phyloP scores from a whole-genome alignment of 306 rosid genomes.

The Dalbergia cochinchinensis region DNA sequence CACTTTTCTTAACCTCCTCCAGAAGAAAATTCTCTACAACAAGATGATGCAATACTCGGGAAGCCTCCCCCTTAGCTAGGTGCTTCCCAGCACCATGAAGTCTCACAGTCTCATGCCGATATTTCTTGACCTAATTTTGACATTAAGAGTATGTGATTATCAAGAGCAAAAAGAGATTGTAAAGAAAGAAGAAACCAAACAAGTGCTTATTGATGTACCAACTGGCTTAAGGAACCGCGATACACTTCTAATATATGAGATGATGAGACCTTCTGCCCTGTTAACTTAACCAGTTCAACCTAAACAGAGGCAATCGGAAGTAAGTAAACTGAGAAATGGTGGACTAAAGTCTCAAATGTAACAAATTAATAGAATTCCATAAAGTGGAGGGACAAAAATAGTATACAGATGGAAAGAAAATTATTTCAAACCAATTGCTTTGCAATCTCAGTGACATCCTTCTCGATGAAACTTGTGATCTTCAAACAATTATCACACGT shows the following conservation, averaged over 20 bases:
- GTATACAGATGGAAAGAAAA: conserved; percentile 31
- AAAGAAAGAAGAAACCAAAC: conserved; percentile 19
- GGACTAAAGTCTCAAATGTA: conserved; percentile 26
- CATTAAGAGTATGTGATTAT: conserved; percentile 25
- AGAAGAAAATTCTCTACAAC: conserved; percentile 76
- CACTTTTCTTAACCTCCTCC: conserved; percentile 96
- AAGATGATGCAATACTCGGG: conserved; percentile 88
- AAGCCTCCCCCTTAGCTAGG: conserved; percentile 90
- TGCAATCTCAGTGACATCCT: conserved; percentile 84
- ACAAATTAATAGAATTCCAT: conserved; percentile 34
- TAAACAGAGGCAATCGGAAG: conserved; percentile 52
- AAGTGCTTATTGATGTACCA: conserved; percentile 61
- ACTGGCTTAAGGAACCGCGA: conserved; percentile 92
- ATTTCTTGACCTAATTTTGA: conserved; percentile 80
- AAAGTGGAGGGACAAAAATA: conserved; percentile 13
- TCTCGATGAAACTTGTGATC: conserved; percentile 70
- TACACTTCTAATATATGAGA: conserved; percentile 90
- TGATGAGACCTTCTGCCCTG: conserved; percentile 85
- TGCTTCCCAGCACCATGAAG: conserved; percentile 94
- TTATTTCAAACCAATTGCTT: conserved; percentile 85
- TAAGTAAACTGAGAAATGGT: conserved; percentile 40
- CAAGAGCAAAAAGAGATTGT: conserved; percentile 17
- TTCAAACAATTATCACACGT: conserved; percentile 96
- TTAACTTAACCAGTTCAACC: conserved; percentile 85
- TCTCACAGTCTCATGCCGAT: conserved; percentile 73